phyloP scores from a whole-genome alignment of 2,329 filamentous ascomycete species.

The Colletotrichum musicola region DNA sequence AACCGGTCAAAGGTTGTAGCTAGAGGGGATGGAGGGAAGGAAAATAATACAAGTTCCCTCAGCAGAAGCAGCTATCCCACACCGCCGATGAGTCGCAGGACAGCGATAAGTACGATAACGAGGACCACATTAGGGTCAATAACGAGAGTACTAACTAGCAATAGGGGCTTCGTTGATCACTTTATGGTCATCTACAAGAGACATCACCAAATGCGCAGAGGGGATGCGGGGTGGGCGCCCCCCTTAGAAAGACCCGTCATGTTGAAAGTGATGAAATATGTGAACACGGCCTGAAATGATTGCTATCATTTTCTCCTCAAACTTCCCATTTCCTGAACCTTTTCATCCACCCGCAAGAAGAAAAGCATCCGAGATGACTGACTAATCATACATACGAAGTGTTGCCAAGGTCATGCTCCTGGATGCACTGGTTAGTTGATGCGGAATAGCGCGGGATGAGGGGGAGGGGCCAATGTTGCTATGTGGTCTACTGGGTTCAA shows the following conservation, averaged over 20 bases:
- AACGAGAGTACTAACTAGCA: no score
- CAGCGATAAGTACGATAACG: no score
- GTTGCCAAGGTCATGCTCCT: slow-evolving; percentile 78
- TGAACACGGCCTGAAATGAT: neutral
- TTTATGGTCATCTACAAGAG: no score
- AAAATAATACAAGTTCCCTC: no score
- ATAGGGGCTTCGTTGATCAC: no score
- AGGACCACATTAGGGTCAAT: no score
- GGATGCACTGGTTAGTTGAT: neutral
- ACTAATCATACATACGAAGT: slow-evolving; percentile 61
- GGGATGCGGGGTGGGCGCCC: no score
- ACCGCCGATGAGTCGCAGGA: no score
- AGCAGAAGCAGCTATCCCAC: no score
- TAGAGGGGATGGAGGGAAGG: no score
- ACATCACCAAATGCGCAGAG: no score
- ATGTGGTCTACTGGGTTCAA: neutral
- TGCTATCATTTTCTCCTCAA: neutral
- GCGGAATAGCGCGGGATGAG: neutral
- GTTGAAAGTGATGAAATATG: neutral
- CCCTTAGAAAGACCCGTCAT: neutral
- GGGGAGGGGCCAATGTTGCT: neutral
- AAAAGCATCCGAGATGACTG: neutral
- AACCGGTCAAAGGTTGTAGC: no score
- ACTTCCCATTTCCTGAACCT: slow-evolving; percentile 1
- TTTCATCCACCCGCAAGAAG: neutral